phyloP scores from a whole-genome alignment of 1,284 basidiomycete species.

The Agaricales sp. region DNA sequence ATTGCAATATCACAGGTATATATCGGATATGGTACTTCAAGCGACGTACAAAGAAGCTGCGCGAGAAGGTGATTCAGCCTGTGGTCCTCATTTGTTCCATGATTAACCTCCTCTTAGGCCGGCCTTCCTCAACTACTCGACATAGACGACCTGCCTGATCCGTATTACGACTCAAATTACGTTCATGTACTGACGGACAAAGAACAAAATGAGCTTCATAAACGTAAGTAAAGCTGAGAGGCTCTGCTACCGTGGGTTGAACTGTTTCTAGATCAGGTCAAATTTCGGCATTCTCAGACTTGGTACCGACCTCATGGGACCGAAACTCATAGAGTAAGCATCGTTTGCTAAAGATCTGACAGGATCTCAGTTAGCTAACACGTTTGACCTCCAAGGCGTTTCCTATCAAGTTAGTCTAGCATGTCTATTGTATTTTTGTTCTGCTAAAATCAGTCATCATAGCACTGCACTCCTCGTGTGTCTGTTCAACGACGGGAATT shows the following conservation, averaged over 20 bases:
- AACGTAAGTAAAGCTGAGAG: slow-evolving; percentile 36
- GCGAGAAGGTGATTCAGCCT: slow-evolving; percentile 25
- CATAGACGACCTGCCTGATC: slow-evolving; percentile 71
- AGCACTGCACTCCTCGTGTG: slow-evolving; percentile 57
- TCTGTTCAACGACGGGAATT: slow-evolving; percentile 70
- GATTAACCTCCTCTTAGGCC: slow-evolving; percentile 17
- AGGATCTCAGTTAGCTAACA: too few species aligned
- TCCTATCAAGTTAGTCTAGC: slow-evolving; percentile 53
- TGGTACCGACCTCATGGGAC: slow-evolving; percentile 88
- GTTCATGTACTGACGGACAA: slow-evolving; percentile 66
- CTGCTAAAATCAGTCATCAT: slow-evolving; percentile 6
- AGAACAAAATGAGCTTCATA: slow-evolving; percentile 58
- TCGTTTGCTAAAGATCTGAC: slow-evolving; percentile 8
- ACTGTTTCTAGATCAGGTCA: slow-evolving; percentile 58
- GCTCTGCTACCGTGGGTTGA: too few species aligned
- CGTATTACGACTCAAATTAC: slow-evolving; percentile 62
- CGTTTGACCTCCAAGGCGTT: too few species aligned
- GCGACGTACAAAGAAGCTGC: slow-evolving; percentile 41
- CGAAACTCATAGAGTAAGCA: slow-evolving; percentile 63
- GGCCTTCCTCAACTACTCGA: slow-evolving; percentile 63
- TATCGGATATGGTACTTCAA: slow-evolving; percentile 69
- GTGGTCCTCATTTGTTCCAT: not conserved
- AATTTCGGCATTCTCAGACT: slow-evolving; percentile 62
- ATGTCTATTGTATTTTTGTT: slow-evolving; percentile 1
- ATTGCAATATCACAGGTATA: slow-evolving; percentile 44